phyloP scores from a whole-genome alignment of 176 grass and related monocot species.

The Raddia guianensis region DNA sequence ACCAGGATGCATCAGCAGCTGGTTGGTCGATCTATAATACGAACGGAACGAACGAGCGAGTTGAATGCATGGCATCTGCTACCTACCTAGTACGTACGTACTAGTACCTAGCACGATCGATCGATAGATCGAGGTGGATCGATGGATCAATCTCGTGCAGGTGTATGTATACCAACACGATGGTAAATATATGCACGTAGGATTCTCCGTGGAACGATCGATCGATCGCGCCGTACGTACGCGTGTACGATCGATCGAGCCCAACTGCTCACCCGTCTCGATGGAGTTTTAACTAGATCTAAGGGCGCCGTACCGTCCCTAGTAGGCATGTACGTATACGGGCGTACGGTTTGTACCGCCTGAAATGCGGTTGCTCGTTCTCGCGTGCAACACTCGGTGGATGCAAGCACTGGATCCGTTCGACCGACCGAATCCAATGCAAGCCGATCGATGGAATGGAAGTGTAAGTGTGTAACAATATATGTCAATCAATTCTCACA shows the following conservation, averaged over 20 bases:
- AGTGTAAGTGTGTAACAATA: neutral
- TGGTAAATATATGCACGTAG: neutral
- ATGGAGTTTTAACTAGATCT: neutral
- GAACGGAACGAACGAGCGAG: neutral
- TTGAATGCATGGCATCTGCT: neutral
- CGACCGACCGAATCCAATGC: conserved; percentile 13
- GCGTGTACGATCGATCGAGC: neutral
- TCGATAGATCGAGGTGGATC: neutral
- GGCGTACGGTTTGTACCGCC: neutral
- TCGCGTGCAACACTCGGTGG: neutral
- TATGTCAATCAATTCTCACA: neutral
- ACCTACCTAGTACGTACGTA: neutral
- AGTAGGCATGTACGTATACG: too few relatives aligned
- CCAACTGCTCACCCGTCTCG: neutral
- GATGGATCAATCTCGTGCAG: neutral
- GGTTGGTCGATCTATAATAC: neutral
- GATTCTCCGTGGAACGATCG: neutral
- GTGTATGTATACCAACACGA: too few relatives aligned
- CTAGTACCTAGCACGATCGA: neutral
- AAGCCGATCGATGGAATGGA: too few relatives aligned
- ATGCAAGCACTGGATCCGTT: neutral
- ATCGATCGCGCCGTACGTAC: too few relatives aligned
- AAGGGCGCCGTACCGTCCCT: neutral
- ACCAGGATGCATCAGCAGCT: neutral
- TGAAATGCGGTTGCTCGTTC: conserved; percentile 18